Percentiles rank a stretch among this genome's conserved stretches.
Evolutionary conservation across 1,284 basidiomycete genomes (phyloP).

Genomic region (Trichosporon sp.): DNA sequence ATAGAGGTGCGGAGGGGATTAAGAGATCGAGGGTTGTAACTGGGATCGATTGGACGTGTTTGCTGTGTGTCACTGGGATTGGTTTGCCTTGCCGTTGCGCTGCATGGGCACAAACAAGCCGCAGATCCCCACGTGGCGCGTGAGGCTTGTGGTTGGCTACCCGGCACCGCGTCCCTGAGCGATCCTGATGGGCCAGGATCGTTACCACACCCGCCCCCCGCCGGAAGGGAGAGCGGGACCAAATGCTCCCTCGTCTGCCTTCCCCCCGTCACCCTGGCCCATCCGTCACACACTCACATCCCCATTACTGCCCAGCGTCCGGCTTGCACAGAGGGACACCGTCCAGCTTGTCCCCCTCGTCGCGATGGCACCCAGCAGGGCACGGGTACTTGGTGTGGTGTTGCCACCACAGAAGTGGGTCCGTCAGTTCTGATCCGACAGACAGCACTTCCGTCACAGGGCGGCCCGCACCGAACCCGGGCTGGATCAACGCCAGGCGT

Average conservation of each 20-base stretch:
- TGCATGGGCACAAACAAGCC: neutral
- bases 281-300: neutral
- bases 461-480: constrained; percentile 7
- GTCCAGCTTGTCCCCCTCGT: neutral
- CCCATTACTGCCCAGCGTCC: neutral
- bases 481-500: constrained; percentile 10
- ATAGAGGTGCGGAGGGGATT: no score
- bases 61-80: neutral
- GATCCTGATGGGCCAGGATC: neutral
- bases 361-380: constrained; percentile 1
- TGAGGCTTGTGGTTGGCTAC: neutral
- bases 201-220: constrained; percentile 1
- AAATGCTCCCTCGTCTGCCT: neutral
- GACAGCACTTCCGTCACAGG: constrained; percentile 14
- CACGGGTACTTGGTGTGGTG: neutral
- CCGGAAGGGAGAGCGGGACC: constrained; percentile 1
- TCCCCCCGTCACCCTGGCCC: no score
- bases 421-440: neutral
- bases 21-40: neutral
- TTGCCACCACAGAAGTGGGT: constrained; percentile 13
- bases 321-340: constrained; percentile 3
- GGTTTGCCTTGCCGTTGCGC: no score
- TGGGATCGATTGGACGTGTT: neutral
- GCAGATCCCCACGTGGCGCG: neutral
- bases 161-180: neutral